These are phyloP conservation scores for Cystobasidium tubakii DNA, from an alignment of 768 basidiomycete genomes.

Conservation along the genomic window DNA sequence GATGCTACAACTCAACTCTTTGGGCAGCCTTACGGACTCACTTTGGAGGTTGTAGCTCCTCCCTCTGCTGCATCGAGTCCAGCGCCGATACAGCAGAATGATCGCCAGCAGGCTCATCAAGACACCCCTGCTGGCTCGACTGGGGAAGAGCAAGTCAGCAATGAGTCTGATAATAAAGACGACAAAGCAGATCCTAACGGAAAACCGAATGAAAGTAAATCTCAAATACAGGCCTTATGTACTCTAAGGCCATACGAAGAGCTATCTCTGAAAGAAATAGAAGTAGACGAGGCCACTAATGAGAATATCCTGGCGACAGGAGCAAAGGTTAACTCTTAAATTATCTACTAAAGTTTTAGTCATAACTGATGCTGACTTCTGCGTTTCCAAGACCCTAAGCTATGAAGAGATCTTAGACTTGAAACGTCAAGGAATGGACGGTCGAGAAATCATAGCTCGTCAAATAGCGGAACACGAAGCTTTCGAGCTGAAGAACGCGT, in stretches of 20 bases:
- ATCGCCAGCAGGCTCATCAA: neutral
- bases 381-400: conserved; percentile 59
- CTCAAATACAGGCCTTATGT: neutral
- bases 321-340: conserved; percentile 39
- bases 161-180: neutral
- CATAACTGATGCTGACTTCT: neutral
- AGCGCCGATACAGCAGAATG: conserved; percentile 50
- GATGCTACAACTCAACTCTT: conserved; percentile 64
- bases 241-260: conserved; percentile 1
- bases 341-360: neutral
- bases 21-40: conserved; percentile 75
- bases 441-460: conserved; percentile 84
- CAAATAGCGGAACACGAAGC: conserved; percentile 90
- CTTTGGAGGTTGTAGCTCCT: conserved; percentile 73
- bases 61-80: conserved; percentile 71
- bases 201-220: neutral
- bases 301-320: conserved; percentile 81
- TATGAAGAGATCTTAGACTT: conserved; percentile 74
- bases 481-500: conserved; percentile 90
- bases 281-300: conserved; percentile 95
- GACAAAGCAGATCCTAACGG: neutral
- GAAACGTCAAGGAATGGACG: conserved; percentile 71
- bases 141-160: neutral
- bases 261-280: conserved; percentile 51
- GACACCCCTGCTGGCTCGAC: neutral